Evolutionary conservation across 2,329 filamentous ascomycete species (phyloP).

Genomic region (Aspergillus clavatus): DNA sequence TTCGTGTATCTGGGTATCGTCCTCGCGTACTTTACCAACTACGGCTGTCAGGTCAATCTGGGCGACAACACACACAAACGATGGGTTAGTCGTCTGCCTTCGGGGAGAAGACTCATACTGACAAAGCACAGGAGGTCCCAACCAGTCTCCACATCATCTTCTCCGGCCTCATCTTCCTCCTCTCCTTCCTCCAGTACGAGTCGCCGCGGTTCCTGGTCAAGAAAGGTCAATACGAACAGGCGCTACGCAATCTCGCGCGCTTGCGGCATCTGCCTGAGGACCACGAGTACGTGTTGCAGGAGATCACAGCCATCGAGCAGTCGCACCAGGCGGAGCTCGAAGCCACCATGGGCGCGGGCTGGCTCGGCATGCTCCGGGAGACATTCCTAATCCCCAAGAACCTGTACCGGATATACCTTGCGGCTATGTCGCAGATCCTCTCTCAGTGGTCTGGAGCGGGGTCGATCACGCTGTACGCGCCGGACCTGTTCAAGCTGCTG

Average conservation of each 20-base stretch:
- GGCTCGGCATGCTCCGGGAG: slow-evolving; percentile 62
- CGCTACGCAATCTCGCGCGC: slow-evolving; percentile 41
- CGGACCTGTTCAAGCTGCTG: slow-evolving; percentile 66
- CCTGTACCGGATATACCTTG: slow-evolving; percentile 66
- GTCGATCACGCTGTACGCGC: slow-evolving; percentile 71
- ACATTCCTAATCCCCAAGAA: slow-evolving; percentile 64
- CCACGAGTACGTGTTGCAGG: slow-evolving; percentile 57
- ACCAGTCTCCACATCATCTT: slow-evolving; percentile 75
- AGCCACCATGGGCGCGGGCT: slow-evolving; percentile 62
- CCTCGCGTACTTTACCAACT: slow-evolving; percentile 72
- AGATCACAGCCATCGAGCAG: slow-evolving; percentile 60
- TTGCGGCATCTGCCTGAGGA: slow-evolving; percentile 57
- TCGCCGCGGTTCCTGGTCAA: slow-evolving; percentile 69
- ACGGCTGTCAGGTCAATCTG: slow-evolving; percentile 53
- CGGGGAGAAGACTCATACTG: slow-evolving; percentile 6
- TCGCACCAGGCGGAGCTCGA: slow-evolving; percentile 68
- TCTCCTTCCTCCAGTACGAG: slow-evolving; percentile 65
- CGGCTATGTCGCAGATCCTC: slow-evolving; percentile 64
- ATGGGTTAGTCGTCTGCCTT: slow-evolving; percentile 46
- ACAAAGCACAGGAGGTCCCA: slow-evolving; percentile 47
- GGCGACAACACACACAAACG: slow-evolving; percentile 38
- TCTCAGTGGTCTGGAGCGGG: slow-evolving; percentile 71
- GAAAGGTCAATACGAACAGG: slow-evolving; percentile 52
- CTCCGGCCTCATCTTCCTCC: slow-evolving; percentile 63
- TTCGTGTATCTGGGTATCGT: slow-evolving; percentile 75